Conservation (phyloP, 139 green algal genomes). For the Zygnema circumcarinatum region DNA sequence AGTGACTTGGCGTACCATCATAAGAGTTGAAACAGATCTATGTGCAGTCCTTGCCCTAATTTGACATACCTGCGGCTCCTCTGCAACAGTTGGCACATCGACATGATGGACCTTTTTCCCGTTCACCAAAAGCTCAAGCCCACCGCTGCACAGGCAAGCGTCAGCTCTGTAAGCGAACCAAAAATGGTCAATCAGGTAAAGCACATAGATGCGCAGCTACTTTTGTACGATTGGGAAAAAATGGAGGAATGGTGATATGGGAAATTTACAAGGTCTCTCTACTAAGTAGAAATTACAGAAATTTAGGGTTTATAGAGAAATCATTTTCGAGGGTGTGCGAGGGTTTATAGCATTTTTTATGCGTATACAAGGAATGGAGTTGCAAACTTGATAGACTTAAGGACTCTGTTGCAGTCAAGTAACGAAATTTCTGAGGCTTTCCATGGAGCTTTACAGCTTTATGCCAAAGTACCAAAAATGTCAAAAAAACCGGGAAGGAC, state of each 20-base stretch:
- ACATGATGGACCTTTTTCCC: neutral
- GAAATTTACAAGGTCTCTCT: neutral
- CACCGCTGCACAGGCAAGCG: slow-evolving; percentile 17
- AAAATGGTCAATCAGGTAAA: neutral
- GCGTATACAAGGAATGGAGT: too few species aligned
- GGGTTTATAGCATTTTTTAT: too few species aligned
- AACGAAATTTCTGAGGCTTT: too few species aligned
- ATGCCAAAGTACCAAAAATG: too few species aligned
- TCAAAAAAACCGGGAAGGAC: too few species aligned
- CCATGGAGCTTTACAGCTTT: too few species aligned
- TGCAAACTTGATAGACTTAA: too few species aligned
- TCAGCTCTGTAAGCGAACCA: too few species aligned
- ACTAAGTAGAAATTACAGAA: neutral
- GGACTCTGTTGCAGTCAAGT: too few species aligned
- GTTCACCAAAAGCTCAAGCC: slow-evolving; percentile 5
- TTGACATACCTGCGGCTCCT: neutral
- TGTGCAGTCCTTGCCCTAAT: slow-evolving; percentile 1
- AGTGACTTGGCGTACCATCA: neutral
- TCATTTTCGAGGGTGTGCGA: too few species aligned
- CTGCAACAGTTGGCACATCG: neutral
- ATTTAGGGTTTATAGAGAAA: neutral
- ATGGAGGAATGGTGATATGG: neutral
- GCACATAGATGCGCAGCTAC: neutral
- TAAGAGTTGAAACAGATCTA: neutral
- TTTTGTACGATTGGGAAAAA: neutral